phyloP scores from a whole-genome alignment of 495 filamentous ascomycete species.

The Aspergillus nidulans region DNA sequence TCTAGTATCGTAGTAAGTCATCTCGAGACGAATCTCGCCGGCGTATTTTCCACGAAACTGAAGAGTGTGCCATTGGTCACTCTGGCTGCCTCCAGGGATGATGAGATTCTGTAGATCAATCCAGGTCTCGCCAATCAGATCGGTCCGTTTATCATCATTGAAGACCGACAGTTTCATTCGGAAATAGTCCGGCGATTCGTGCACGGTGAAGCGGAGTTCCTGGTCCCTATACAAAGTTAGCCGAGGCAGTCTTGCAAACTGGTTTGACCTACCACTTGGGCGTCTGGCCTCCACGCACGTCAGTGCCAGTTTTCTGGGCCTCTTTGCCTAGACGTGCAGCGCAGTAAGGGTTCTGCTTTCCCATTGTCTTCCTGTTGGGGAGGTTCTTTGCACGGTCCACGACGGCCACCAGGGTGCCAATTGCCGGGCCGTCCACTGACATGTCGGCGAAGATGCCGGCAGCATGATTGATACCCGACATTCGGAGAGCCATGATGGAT shows the following conservation, averaged over 20 bases:
- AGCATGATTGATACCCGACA: conserved; percentile 57
- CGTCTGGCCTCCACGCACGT: conserved; percentile 91
- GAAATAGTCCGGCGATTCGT: conserved; percentile 93
- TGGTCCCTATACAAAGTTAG: conserved; percentile 70
- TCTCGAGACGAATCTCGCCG: conserved; percentile 88
- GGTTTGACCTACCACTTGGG: conserved; percentile 70
- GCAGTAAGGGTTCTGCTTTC: conserved; percentile 98
- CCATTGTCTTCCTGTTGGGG: conserved; percentile 92
- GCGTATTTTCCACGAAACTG: conserved; percentile 89
- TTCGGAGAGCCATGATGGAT: conserved; percentile 26
- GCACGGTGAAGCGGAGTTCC: conserved; percentile 91
- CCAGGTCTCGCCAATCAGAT: conserved; percentile 91
- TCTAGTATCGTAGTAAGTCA: conserved; percentile 91
- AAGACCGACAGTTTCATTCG: conserved; percentile 92
- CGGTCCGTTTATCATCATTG: conserved; percentile 95
- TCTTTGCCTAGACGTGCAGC: conserved; percentile 92
- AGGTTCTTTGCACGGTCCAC: conserved; percentile 94
- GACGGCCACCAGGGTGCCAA: conserved; percentile 87
- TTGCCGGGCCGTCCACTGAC: conserved; percentile 88
- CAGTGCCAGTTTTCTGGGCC: conserved; percentile 94
- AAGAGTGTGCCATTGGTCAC: conserved; percentile 85
- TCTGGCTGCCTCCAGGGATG: conserved; percentile 81
- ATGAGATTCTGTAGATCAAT: conserved; percentile 77
- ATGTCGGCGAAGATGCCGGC: conserved; percentile 96
- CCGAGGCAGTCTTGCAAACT: conserved; percentile 4